These are phyloP conservation scores for Fraxinus velutina DNA, from an alignment of 305 asterid species.

Conservation along the genomic window DNA sequence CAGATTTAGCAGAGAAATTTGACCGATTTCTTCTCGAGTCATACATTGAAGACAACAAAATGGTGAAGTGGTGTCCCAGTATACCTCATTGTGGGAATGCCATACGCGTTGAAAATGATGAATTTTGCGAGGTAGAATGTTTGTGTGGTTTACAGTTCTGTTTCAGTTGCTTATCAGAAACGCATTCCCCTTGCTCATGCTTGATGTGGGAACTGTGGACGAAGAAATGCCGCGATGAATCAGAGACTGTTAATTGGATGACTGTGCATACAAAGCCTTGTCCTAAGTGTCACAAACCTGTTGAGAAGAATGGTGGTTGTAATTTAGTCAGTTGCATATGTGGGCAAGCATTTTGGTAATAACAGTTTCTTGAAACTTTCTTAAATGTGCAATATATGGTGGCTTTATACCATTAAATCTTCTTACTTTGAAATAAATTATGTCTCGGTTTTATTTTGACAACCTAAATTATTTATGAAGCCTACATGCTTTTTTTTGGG, in stretches of 20 bases:
- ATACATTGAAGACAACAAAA: conserved; percentile 90
- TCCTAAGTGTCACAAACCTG: conserved; percentile 91
- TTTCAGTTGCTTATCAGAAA: conserved; percentile 79
- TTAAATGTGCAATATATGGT: conserved; percentile 1
- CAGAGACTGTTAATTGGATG: conserved; percentile 93
- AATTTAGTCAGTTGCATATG: conserved; percentile 82
- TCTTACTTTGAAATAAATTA: not conserved
- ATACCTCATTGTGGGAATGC: conserved; percentile 95
- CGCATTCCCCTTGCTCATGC: conserved; percentile 97
- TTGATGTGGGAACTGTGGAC: conserved; percentile 90
- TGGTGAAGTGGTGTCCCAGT: conserved; percentile 99
- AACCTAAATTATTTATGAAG: not conserved
- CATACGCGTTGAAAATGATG: conserved; percentile 73
- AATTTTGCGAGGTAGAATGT: conserved; percentile 85
- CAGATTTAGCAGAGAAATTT: conserved; percentile 75
- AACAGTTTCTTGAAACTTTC: conserved; percentile 16
- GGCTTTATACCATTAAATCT: not conserved
- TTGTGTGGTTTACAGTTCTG: conserved; percentile 92
- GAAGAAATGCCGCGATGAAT: conserved; percentile 91
- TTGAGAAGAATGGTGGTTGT: conserved; percentile 95
- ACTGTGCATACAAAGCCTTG: conserved; percentile 82
- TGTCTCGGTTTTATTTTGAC: not conserved
- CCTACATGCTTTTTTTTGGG: not conserved
- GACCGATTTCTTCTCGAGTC: conserved; percentile 88
- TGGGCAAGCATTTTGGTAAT: conserved; percentile 90